Conservation (phyloP, 192 early-diverging fungal genomes). For the Lunasporangiospora selenospora region DNA sequence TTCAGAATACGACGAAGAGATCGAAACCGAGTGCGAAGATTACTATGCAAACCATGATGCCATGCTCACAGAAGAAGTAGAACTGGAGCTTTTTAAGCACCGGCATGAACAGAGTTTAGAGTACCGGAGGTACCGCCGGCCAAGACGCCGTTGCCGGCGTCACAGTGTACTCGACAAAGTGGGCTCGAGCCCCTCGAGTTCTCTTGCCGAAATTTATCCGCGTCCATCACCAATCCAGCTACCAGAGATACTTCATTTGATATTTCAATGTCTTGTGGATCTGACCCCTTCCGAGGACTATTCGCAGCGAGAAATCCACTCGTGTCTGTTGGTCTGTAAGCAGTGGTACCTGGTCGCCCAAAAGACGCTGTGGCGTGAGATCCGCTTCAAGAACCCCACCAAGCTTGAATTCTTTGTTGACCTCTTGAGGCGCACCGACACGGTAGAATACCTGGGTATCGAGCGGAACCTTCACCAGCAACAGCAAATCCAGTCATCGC, state of each 20-base stretch:
- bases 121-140: background rate
- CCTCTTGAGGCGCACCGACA: slow-evolving; percentile 31
- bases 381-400: slow-evolving; percentile 27
- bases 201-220: slow-evolving; percentile 6
- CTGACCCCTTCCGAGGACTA: slow-evolving; percentile 31
- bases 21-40: background rate
- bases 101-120: slow-evolving; percentile 9
- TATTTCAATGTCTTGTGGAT: slow-evolving; percentile 51
- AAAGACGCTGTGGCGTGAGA: slow-evolving; percentile 44
- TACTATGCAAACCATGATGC: slow-evolving; percentile 7
- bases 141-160: slow-evolving; percentile 9
- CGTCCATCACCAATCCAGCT: slow-evolving; percentile 35
- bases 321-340: slow-evolving; percentile 30
- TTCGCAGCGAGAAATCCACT: slow-evolving; percentile 41
- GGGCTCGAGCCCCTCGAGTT: background rate
- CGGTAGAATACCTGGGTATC: slow-evolving; percentile 20
- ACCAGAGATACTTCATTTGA: slow-evolving; percentile 55
- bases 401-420: slow-evolving; percentile 34
- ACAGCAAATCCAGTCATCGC: too few relatives aligned
- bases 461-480: slow-evolving; percentile 15
- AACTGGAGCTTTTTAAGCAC: slow-evolving; percentile 10
- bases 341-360: slow-evolving; percentile 48
- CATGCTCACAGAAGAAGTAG: slow-evolving; percentile 19
- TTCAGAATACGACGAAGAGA: slow-evolving; percentile 7
- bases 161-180: slow-evolving; percentile 19